Evolutionary conservation across 345 rosid genomes (phyloP).

Genomic region (Mangifera indica): DNA sequence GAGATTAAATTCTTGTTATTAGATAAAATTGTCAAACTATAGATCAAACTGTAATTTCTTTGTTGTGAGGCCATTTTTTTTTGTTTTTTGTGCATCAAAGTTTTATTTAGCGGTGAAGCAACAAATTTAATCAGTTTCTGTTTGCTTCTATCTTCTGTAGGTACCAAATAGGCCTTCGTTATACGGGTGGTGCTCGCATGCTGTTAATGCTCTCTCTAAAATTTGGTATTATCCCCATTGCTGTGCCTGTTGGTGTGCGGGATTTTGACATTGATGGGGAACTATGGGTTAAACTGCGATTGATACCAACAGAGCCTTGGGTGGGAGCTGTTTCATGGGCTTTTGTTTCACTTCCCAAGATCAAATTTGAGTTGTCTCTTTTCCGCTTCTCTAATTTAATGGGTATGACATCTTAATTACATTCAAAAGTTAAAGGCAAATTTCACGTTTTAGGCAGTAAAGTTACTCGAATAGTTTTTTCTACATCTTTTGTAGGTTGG

Average conservation of each 20-base stretch:
- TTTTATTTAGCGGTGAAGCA: not conserved
- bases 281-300: constrained; percentile 96
- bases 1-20: not conserved
- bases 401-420: constrained; percentile 54
- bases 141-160: constrained; percentile 38
- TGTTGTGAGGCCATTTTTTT: too few species aligned
- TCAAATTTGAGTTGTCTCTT: constrained; percentile 91
- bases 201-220: constrained; percentile 83
- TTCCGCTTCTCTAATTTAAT: constrained; percentile 91
- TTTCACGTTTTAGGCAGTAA: not conserved
- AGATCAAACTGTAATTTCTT: too few species aligned
- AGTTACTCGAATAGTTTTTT: not conserved
- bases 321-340: constrained; percentile 97
- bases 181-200: constrained; percentile 97
- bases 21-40: not conserved
- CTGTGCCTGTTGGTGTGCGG: constrained; percentile 86
- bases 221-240: constrained; percentile 77
- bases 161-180: constrained; percentile 96
- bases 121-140: constrained; percentile 21
- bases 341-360: constrained; percentile 93
- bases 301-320: constrained; percentile 90
- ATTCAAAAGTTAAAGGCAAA: constrained; percentile 4
- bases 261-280: constrained; percentile 98
- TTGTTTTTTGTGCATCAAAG: not conserved
- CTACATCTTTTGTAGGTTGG: not conserved